Evolutionary conservation across 345 rosid species (phyloP).

Genomic region (Bruguiera parviflora): DNA sequence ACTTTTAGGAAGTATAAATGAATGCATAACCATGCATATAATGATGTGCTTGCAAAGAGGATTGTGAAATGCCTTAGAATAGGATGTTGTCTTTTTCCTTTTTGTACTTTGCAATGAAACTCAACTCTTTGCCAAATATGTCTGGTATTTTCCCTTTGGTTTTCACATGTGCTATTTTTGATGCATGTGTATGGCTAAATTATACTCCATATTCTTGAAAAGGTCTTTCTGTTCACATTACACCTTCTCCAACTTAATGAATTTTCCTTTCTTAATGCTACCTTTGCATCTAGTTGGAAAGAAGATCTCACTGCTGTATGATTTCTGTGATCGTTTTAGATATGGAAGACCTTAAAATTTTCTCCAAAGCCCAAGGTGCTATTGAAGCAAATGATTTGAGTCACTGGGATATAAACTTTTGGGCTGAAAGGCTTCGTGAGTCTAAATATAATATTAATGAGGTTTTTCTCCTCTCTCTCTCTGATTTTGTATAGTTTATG

Average conservation of each 20-base stretch:
- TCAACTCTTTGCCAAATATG: background rate
- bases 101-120: background rate
- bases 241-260: background rate
- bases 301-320: background rate
- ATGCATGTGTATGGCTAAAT: constrained; percentile 4
- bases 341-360: constrained; percentile 70
- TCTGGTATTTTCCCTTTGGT: background rate
- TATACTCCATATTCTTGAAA: background rate
- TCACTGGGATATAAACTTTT: constrained; percentile 82
- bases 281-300: background rate
- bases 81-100: too few species aligned
- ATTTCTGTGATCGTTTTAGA: constrained; percentile 36
- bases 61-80: too few species aligned
- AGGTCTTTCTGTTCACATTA: background rate
- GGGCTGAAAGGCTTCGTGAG: constrained; percentile 98
- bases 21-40: background rate
- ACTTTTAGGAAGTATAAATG: too few species aligned
- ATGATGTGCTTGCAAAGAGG: too few species aligned
- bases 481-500: background rate
- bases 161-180: background rate
- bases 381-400: constrained; percentile 62
- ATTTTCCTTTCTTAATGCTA: constrained; percentile 2
- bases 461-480: constrained; percentile 39
- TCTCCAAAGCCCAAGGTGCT: constrained; percentile 71
- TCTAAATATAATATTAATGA: constrained; percentile 83